phyloP scores from a whole-genome alignment of 768 basidiomycete species.

The Hygrophorus pudorinus region DNA sequence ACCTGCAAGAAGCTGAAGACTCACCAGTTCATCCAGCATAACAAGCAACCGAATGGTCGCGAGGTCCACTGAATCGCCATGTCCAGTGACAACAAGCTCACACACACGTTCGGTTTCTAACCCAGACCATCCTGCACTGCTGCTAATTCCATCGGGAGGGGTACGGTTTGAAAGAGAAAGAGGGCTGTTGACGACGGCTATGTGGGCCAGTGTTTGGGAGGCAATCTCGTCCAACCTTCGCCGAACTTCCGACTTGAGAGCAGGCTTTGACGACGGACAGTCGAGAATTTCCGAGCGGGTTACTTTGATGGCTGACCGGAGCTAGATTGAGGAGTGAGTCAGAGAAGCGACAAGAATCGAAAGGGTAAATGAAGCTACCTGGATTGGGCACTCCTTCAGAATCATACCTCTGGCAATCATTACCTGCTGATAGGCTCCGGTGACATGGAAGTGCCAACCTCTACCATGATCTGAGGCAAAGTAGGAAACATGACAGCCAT shows the following conservation, averaged over 20 bases:
- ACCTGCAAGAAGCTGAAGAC: slow-evolving; percentile 20
- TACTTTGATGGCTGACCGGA: slow-evolving; percentile 81
- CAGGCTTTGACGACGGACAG: slow-evolving; percentile 65
- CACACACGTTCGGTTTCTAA: slow-evolving; percentile 92
- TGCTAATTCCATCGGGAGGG: slow-evolving; percentile 69
- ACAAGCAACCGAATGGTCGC: slow-evolving; percentile 87
- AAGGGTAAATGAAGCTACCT: slow-evolving; percentile 34
- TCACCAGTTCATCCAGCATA: slow-evolving; percentile 88
- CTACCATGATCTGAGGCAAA: slow-evolving; percentile 60
- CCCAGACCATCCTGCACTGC: slow-evolving; percentile 74
- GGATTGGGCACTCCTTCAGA: slow-evolving; percentile 80
- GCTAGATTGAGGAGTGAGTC: slow-evolving; percentile 30
- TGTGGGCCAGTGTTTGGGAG: slow-evolving; percentile 83
- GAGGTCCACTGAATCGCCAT: slow-evolving; percentile 81
- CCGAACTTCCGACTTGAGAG: slow-evolving; percentile 74
- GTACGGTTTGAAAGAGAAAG: slow-evolving; percentile 65
- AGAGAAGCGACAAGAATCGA: slow-evolving; percentile 11
- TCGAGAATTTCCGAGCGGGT: slow-evolving; percentile 91
- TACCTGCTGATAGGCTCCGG: slow-evolving; percentile 87
- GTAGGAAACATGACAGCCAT: slow-evolving; percentile 80
- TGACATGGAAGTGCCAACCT: slow-evolving; percentile 84
- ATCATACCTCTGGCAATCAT: slow-evolving; percentile 84
- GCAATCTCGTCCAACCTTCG: slow-evolving; percentile 90
- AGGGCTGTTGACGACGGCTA: slow-evolving; percentile 86
- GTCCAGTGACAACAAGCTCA: slow-evolving; percentile 84